Evolutionary conservation across 2,329 filamentous ascomycete species (phyloP).

Genomic region (Colletotrichum spinosum): DNA sequence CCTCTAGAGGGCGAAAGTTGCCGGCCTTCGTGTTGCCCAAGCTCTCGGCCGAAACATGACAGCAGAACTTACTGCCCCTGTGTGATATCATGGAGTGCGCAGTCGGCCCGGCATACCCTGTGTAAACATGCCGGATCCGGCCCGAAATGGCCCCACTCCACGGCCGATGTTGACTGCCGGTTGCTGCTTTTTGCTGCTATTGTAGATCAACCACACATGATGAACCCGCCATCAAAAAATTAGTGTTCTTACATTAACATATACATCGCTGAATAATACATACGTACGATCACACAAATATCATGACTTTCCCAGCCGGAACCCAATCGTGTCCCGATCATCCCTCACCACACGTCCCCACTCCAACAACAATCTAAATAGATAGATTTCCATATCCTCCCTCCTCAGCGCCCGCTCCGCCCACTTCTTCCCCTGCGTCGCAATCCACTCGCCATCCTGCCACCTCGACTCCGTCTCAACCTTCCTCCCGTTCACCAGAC

Average conservation of each 20-base stretch:
- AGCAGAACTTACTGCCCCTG: not conserved
- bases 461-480: constrained; percentile 61
- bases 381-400: constrained; percentile 84
- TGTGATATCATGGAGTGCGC: too few relatives aligned
- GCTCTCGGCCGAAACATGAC: constrained; percentile 3
- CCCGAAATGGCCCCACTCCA: too few relatives aligned
- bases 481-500: constrained; percentile 56
- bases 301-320: constrained; percentile 38
- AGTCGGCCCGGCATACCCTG: too few relatives aligned
- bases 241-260: too few relatives aligned
- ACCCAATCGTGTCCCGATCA: constrained; percentile 59
- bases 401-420: constrained; percentile 70
- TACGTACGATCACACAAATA: not conserved
- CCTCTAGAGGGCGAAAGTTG: not conserved
- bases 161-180: too few relatives aligned
- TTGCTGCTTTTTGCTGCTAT: too few relatives aligned
- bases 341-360: constrained; percentile 80
- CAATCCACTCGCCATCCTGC: constrained; percentile 72
- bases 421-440: constrained; percentile 74
- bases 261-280: too few relatives aligned
- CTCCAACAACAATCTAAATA: constrained; percentile 82
- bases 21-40: not conserved
- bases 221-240: too few relatives aligned
- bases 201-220: too few relatives aligned
- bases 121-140: too few relatives aligned